Evolutionary conservation across 495 filamentous ascomycete species (phyloP).

Genomic region (Aspergillus olivimuriae): DNA sequence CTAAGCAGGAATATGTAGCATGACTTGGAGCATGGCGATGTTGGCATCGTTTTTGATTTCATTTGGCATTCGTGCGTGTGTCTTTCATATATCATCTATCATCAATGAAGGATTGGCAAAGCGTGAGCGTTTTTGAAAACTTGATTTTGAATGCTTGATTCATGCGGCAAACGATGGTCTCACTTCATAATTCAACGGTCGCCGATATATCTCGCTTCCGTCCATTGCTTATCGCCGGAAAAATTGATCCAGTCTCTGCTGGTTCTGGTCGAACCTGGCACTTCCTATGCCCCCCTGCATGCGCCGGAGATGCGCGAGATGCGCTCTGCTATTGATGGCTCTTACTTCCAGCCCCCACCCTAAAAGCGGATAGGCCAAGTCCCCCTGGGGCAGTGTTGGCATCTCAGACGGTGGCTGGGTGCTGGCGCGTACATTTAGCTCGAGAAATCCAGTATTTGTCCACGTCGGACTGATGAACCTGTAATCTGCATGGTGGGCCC

Average conservation of each 20-base stretch:
- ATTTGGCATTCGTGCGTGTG: no score
- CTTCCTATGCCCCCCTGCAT: background rate
- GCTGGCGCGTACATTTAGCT: background rate
- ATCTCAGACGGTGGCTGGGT: background rate
- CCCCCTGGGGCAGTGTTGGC: background rate
- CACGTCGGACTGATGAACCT: background rate
- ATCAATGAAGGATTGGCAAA: no score
- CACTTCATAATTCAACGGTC: no score
- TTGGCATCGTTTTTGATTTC: no score
- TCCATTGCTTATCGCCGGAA: no score
- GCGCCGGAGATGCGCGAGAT: background rate
- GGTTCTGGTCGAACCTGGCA: background rate
- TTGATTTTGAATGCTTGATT: no score
- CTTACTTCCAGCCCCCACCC: background rate
- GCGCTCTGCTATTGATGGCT: background rate
- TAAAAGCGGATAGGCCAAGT: background rate
- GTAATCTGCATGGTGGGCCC: background rate
- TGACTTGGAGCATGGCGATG: no score
- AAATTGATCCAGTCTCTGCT: background rate
- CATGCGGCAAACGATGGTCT: no score
- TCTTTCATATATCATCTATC: no score
- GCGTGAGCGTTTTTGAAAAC: no score
- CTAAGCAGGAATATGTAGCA: no score
- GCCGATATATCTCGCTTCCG: no score
- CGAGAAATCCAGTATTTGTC: background rate